These are phyloP conservation scores for Solanum lignicaule DNA, from an alignment of 257 asterid species.

Conservation along the genomic window DNA sequence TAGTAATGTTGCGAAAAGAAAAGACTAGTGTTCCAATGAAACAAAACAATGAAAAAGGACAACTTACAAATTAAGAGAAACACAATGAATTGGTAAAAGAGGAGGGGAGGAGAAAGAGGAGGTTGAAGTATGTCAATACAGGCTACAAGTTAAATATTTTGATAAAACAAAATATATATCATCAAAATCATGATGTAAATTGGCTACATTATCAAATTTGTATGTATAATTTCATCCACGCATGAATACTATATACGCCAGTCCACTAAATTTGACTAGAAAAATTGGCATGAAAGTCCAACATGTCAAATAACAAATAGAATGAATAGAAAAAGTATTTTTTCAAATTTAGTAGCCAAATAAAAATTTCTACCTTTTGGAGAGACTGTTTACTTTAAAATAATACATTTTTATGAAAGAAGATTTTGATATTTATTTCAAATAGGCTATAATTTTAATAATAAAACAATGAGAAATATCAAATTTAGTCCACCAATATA, in stretches of 20 bases:
- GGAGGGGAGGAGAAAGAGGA: neutral
- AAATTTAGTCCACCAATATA: neutral
- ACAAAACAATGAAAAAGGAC: neutral
- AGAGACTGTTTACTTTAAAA: no score
- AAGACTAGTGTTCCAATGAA: neutral
- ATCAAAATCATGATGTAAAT: neutral
- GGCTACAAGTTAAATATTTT: neutral
- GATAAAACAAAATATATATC: neutral
- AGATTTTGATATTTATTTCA: no score
- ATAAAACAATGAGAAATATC: neutral
- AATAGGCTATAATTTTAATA: neutral
- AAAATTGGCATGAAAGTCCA: neutral
- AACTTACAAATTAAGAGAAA: neutral
- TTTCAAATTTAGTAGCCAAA: neutral
- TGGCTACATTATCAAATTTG: neutral
- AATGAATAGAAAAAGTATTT: neutral
- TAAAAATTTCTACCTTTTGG: no score
- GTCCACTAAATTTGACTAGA: neutral
- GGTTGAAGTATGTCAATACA: neutral
- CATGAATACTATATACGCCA: neutral
- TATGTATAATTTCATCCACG: neutral
- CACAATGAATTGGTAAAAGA: neutral
- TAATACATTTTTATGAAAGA: neutral
- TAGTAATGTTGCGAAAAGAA: neutral
- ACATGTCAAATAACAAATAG: neutral